Evolutionary conservation across 805 yeast species (phyloP), one percentile per base, ranked within the genome.

Genomic region (Starmerella scarabaei): DNA sequence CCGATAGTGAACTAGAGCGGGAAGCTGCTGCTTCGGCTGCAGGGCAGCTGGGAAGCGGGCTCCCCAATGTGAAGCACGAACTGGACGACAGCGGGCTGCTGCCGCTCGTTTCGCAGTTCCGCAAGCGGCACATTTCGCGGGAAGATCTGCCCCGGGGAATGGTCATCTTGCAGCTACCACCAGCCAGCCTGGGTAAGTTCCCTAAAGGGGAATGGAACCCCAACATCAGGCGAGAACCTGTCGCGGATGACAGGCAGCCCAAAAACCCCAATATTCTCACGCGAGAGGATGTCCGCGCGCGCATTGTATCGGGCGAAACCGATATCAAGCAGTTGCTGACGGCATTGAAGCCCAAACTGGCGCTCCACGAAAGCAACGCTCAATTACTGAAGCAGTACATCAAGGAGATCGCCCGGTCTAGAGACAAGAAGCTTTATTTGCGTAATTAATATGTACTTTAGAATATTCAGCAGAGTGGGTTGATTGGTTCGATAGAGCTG

Each of bases 151-250:
- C 69, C 17, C 59, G 64, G 41, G 80, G 81, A 31, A 53, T 71
- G 45, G 72, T 80, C 34, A 71, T 73, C 12, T 60, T 86, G 33
- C 79, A 70, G 51, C 80, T 85, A 1, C 73, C 80, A 5, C 66
- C 71, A 12, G 65, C 67, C 29, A 65, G 80, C 14, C 65, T 86
- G 43, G 57, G 62, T 15, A 70, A 70, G 28, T 84, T 85, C 62
- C 91, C 91, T 2, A 62, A 57, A 16, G 94, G 94, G 21, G 81
- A 75, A 39, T 86, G 95, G 95, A 78, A 78, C 59, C 88, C 94
- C 18, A 56, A 58, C 26, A 65, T 65, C 9, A 66, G 65, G 45
- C 43, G 48, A 35, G 47, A 27, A 35, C 28, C 21, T 21, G 26
- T 21, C 18, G 19, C 23, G 17, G 23, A 21, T 21, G 31, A 42